Base-by-base conservation (phyloP, 2,329 filamentous ascomycete genomes). In the Ophiostoma quercus region DNA sequence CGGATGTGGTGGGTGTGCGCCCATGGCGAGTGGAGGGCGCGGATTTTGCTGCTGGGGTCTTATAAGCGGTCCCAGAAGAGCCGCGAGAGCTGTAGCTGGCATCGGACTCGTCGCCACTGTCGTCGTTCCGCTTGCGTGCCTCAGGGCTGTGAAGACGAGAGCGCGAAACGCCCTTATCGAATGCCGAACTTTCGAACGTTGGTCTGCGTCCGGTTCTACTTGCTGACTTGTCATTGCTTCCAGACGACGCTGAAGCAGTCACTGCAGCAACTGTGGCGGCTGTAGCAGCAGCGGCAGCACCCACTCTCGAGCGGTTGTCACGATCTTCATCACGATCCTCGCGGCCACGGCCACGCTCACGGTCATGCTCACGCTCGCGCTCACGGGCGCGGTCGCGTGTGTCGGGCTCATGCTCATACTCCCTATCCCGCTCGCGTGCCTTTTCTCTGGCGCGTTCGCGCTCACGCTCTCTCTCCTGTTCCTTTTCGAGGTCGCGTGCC, bases 271-370 rank as follows among this genome's bases (percentile, higher is more conserved):
- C 8, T 0, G 70, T 60, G 3, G 65, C 54, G 0, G 34, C 65
- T 32, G 67, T 22, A 1, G 25, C 66, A 14, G 22, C 22, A n/a
- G 43, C 39, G 1, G 67, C 70, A 5, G 14, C 72, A 29, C 73
- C 72, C 6, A 75, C 74, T 51, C 76, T 76, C 9, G 76, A 75
- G 8, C 76, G 77, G 22, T 67, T 70, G 43, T 73, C 67, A 0
- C 68, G 68, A 3, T 71, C 67, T 69, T 78, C 76, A 19, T 78
- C 78, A 11, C 75, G 76, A 3, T 79, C 79, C 66, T 74, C 70
- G 4, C 34, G 67, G 5, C 47, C 68, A 73, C 71, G 67, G 3
- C 77, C 75, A 39, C 76, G 74, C 6, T 69, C 70, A n/a, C 72
- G 72, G 4, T 76, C 75, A n/a, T 57, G 47, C 11, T 68, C 69